These are phyloP conservation scores for Cotoneaster glaucophyllus DNA, from an alignment of 306 rosid species.

Conservation along the genomic window DNA sequence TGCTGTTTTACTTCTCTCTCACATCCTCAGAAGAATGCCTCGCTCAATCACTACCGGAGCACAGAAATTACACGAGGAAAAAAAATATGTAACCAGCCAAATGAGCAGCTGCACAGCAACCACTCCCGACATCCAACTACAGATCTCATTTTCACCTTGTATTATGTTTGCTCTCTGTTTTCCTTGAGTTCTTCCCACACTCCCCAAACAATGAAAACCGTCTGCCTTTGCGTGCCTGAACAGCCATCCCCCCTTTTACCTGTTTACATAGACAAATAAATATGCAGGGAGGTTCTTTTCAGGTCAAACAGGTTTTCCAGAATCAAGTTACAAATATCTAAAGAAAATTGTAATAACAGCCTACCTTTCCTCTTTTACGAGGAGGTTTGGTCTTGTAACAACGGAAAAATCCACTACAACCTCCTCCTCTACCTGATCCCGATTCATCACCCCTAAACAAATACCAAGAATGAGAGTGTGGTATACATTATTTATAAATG, in stretches of 20 bases:
- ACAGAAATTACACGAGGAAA: too few species aligned
- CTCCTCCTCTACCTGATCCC: slow-evolving; percentile 47
- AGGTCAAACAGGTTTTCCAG: slow-evolving; percentile 5
- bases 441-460: slow-evolving; percentile 76
- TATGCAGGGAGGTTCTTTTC: neutral
- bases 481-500: neutral
- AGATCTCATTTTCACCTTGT: slow-evolving; percentile 29
- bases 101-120: neutral
- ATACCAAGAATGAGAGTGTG: neutral
- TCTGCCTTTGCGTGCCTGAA: slow-evolving; percentile 46
- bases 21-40: slow-evolving; percentile 48
- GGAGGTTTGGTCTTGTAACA: slow-evolving; percentile 62
- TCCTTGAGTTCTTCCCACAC: slow-evolving; percentile 68
- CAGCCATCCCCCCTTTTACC: slow-evolving; percentile 58
- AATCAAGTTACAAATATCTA: neutral
- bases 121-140: slow-evolving; percentile 8
- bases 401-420: slow-evolving; percentile 68
- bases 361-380: slow-evolving; percentile 60
- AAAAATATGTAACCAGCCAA: neutral
- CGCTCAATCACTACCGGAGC: too few species aligned
- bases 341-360: slow-evolving; percentile 2
- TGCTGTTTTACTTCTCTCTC: slow-evolving; percentile 20
- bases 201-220: slow-evolving; percentile 60
- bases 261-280: slow-evolving; percentile 21
- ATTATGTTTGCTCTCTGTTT: slow-evolving; percentile 27